Evolutionary conservation across 75 land plant genomes (phyloP), one percentile per base, ranked within the genome.

Genomic region (Picea sitchensis): DNA sequence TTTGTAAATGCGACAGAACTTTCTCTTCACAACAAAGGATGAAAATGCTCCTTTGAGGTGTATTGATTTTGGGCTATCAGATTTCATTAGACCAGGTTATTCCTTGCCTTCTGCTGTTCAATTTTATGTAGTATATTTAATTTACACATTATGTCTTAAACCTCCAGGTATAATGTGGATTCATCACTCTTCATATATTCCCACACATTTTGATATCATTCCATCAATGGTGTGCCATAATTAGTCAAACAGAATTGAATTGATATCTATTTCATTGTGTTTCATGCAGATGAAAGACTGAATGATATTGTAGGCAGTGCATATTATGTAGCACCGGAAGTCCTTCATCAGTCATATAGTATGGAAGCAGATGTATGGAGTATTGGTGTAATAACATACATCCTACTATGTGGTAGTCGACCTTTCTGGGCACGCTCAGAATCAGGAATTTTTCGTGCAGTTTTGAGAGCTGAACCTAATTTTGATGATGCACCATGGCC

Each of bases 401-500:
- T 75, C 6, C 59, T 75, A 26, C 38, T 75, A 51, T 75, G 76
- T 47, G 76, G 76, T 17, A 32, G 76, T 75, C 26, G 76, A 18
- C 88, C 88, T 30, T 86, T 86, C 72, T 86, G 88, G 88, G 88
- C 88, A 21, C 76, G 80, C 30, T 77, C 88, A 20, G 88, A 86
- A 73, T 85, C 88, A 9, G 88, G 83, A 64, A 95, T 95, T 32
- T 95, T 95, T 82, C 84, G 93, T 18, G 87, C 95, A 20, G 98
- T 95, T 67, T 67, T 94, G 59, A 90, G 87, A 86, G 89, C 95
- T 69, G 95, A 91, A 81, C 97, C 97, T 77, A 89, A 85, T 86
- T 95, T 92, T 86, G 96, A 89, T 74, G 98, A 93, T 76, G 78
- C 79, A 62, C 98, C 98, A 59, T 95, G 98, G 98, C 95, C 93